Evolutionary conservation across 2,329 filamentous ascomycete genomes (phyloP), one percentile per base, ranked within the genome.

Genomic region (Aspergillus fijiensis): DNA sequence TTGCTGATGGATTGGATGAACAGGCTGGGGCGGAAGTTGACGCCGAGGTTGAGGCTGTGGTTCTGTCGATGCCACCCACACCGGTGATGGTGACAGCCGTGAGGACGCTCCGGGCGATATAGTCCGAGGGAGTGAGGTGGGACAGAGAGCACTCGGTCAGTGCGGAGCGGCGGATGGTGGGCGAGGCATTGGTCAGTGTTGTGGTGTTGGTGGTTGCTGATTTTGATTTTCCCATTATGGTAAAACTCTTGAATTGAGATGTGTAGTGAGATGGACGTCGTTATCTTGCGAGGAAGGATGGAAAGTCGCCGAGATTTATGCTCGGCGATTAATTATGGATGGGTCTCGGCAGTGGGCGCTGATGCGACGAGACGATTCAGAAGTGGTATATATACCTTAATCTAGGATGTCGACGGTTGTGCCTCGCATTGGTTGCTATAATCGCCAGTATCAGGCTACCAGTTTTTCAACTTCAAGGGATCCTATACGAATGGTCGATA

Each of bases 91-190:
- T 57, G n/a, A 58, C 52, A 7, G 33, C 39, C 45, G 48, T 31
- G 31, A 65, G 35, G 7, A 48, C 33, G 49, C 59, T 60, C 52
- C 57, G 61, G 16, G n/a, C 45, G 14, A 65, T 63, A 47, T 9
- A 35, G 35, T 65, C 63, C 9, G 58, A 35, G 14, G 58, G 25
- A 33, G 45, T 59, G 42, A 66, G 64, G 45, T 60, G 61, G 16
- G 35, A 60, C 51, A 65, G 61, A 16, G 57, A 55, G 45, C 58
- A 63, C 14, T 59, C 35, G 19, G 25, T 59, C n/a, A 60, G 58
- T 7, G 50, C 25, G 14, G 63, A 65, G 48, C 53, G 63, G 48
- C 49, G 51, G 51, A 64, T 49, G 16, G 35, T 29, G 23, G 60
- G 57, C 21, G 60, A 47, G 33, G 57, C 59, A 35, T 62, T 62